Evolutionary conservation across 1,139 yeast species (phyloP), one percentile per base, ranked within the genome.

Genomic region (Yamadazyma songkhlaensis): DNA sequence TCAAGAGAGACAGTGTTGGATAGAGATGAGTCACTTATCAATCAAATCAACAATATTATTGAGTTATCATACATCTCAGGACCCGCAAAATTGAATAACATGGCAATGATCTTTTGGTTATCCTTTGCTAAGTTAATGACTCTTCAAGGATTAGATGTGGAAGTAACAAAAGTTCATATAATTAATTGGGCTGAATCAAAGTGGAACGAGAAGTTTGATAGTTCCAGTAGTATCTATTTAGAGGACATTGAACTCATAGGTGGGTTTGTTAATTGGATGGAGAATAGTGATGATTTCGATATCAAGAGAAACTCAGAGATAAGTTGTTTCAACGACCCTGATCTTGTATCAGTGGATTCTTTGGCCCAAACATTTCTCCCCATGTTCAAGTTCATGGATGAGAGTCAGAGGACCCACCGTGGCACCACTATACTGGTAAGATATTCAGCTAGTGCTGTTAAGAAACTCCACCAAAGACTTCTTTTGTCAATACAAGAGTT

Each of bases 11-110:
- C 33, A 11, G 9, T 31, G 9, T 5, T 12, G 4, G n/a, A 14
- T 1, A 13, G 37, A 4, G 51, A 47, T 24, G 30, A 31, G 9
- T 13, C 46, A 1, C 37, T 77, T 5, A 39, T 62, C 1, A 72
- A 66, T 27, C 77, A 74, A 46, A 54, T 79, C 20, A 74, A 72
- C 32, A 72, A 70, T 24, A 39, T 78, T 2, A 58, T 75, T 29
- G 84, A 79, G 31, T 54, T 76, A 10, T 60, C 85, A 0, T 81
- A 77, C 31, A 61, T 79, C 2, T 74, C 72, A 49, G 90, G 90
- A 0, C 90, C 92, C 0, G 51, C 56, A 2, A 25, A 41, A 1
- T 40, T 81, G 1, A 62, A 67, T 36, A 60, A 71, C 32, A 75
- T 71, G 38, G 63, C 84, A 6, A 60, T 78, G 32, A 49, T 54